A percentile compares a stretch with the other conserved stretches of the same genome.
Conservation (phyloP, 345 rosid species). For the Citrus trifoliata region DNA sequence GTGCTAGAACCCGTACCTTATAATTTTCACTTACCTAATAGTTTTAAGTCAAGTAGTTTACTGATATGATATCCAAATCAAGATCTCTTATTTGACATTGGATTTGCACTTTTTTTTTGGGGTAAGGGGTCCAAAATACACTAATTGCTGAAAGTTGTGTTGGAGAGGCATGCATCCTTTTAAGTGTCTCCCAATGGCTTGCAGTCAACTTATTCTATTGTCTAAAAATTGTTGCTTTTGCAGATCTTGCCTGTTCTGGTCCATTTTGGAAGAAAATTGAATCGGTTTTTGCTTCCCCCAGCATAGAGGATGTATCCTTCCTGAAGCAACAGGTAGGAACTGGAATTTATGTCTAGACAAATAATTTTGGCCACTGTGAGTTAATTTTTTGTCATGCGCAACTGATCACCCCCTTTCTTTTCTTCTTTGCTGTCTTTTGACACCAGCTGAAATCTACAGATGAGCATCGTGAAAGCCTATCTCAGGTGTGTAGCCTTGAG, state of each 20-base stretch:
- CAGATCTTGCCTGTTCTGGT: constrained; percentile 46
- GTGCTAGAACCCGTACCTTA: background rate
- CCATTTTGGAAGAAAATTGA: constrained; percentile 55
- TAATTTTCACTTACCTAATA: no score
- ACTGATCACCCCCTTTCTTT: constrained; percentile 1
- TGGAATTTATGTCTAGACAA: background rate
- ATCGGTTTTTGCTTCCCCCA: constrained; percentile 30
- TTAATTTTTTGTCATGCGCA: background rate
- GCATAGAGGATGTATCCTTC: constrained; percentile 33
- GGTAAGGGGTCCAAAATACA: background rate
- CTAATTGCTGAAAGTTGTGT: background rate
- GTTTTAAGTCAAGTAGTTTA: no score
- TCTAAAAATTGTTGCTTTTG: constrained; percentile 11
- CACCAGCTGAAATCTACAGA: constrained; percentile 26
- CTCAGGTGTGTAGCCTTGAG: constrained; percentile 12
- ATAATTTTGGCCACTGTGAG: constrained; percentile 4
- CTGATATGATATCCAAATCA: no score
- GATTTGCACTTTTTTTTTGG: no score
- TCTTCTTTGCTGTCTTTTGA: constrained; percentile 7
- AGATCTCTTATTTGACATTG: no score
- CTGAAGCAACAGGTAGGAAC: constrained; percentile 46
- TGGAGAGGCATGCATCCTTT: background rate
- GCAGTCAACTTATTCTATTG: background rate
- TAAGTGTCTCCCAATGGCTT: no score
- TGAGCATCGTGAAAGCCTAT: constrained; percentile 23